phyloP scores from a whole-genome alignment of 2,329 filamentous ascomycete genomes.

The Fusarium veterinarium region DNA sequence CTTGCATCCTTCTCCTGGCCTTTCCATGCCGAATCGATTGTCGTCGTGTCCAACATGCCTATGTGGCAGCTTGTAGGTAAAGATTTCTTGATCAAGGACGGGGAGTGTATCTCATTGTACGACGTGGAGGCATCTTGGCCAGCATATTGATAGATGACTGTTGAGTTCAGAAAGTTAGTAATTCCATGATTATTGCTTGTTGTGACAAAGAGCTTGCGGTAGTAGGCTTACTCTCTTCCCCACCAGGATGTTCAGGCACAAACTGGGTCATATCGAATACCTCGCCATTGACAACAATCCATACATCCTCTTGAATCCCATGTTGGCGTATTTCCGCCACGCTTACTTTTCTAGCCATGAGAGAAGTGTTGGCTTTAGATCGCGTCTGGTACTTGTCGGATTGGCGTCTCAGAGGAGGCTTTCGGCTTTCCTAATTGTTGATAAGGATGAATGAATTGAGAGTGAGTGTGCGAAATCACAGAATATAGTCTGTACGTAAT shows the following conservation, averaged over 20 bases:
- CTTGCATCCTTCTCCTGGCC: too few relatives aligned
- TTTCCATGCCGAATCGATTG: background rate
- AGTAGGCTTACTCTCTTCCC: background rate
- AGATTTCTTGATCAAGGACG: background rate
- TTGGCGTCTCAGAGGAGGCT: background rate
- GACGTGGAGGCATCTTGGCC: background rate
- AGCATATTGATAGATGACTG: background rate
- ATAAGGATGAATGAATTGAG: background rate
- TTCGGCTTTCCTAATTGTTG: background rate
- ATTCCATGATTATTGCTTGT: background rate
- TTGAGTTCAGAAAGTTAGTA: fast-evolving
- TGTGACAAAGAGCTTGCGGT: background rate
- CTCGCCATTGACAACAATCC: background rate
- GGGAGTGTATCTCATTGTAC: background rate
- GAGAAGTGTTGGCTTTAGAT: background rate
- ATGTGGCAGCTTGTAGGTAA: background rate
- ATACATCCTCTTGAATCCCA: background rate
- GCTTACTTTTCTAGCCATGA: background rate
- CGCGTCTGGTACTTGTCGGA: background rate
- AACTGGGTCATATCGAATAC: background rate
- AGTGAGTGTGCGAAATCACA: background rate
- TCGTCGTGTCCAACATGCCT: background rate
- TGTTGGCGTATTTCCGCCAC: background rate
- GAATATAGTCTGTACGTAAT: background rate
- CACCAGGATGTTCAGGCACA: background rate